Evolutionary conservation across 805 yeast species (phyloP).

Genomic region (Zygosaccharomyces gambellarensis): DNA sequence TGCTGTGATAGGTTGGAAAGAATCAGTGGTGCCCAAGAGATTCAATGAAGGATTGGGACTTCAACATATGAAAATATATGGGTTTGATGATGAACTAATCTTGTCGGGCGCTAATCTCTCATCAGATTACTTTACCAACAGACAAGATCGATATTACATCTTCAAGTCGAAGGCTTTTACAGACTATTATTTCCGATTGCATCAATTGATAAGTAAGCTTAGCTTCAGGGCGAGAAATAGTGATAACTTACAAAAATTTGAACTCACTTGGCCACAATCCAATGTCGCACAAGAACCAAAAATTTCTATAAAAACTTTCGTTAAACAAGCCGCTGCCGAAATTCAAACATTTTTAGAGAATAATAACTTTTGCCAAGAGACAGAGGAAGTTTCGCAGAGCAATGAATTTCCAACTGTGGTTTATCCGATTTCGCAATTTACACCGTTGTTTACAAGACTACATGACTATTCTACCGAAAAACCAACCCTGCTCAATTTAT

Average conservation of each 20-base stretch:
- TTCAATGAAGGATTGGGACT: conserved; percentile 87
- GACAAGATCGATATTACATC: conserved; percentile 88
- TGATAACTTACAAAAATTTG: conserved; percentile 44
- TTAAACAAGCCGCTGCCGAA: conserved; percentile 50
- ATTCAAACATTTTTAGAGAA: conserved; percentile 55
- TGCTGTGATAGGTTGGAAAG: conserved; percentile 62
- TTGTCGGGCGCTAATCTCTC: conserved; percentile 90
- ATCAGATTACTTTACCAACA: conserved; percentile 83
- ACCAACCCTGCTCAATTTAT: conserved; percentile 56
- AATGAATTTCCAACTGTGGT: conserved; percentile 53
- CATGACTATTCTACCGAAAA: conserved; percentile 74
- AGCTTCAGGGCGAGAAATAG: conserved; percentile 61
- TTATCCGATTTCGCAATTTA: conserved; percentile 87
- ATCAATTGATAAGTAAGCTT: conserved; percentile 57
- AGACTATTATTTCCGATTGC: conserved; percentile 71
- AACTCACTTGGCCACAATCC: conserved; percentile 67
- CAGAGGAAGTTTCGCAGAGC: conserved; percentile 3
- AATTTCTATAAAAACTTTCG: conserved; percentile 45
- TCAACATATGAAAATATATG: conserved; percentile 96
- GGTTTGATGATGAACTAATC: conserved; percentile 85
- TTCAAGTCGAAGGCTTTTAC: conserved; percentile 56
- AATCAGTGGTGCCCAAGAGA: conserved; percentile 67
- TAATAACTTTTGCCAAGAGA: neutral
- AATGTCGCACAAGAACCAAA: conserved; percentile 68
- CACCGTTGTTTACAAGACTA: conserved; percentile 60